These are phyloP conservation scores for Rehmannia glutinosa DNA, from an alignment of 257 asterid genomes.

Conservation along the genomic window DNA sequence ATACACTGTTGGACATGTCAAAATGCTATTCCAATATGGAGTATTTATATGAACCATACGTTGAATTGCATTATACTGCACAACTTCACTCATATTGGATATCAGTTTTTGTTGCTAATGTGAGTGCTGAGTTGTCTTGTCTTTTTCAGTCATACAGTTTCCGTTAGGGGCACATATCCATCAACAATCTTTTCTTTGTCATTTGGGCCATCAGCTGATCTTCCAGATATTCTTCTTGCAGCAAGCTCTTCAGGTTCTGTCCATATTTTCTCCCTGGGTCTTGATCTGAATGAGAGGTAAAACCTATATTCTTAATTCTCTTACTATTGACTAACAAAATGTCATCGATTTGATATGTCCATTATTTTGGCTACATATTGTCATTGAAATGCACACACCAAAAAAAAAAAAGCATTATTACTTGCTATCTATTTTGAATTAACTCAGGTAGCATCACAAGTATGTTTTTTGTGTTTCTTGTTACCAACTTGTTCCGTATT, in stretches of 20 bases:
- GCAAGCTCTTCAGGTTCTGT: conserved; percentile 91
- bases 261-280: conserved; percentile 68
- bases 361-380: background rate
- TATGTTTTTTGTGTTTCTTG: background rate
- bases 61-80: background rate
- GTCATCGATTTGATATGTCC: conserved; percentile 1
- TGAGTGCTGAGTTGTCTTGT: conserved; percentile 27
- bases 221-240: conserved; percentile 86
- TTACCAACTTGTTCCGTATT: background rate
- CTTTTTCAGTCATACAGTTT: conserved; percentile 87
- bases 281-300: conserved; percentile 66
- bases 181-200: conserved; percentile 83
- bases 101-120: conserved; percentile 15
- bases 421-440: background rate
- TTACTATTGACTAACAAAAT: conserved; percentile 5
- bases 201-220: conserved; percentile 74
- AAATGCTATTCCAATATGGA: background rate
- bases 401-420: background rate
- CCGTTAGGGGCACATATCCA: conserved; percentile 87
- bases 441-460: background rate
- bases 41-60: background rate
- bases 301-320: conserved; percentile 10
- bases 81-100: background rate
- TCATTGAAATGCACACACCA: conserved; percentile 9
- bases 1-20: background rate